These are phyloP conservation scores for Recurvomyces mirabilis DNA, from an alignment of 495 filamentous ascomycete genomes.

Conservation along the genomic window DNA sequence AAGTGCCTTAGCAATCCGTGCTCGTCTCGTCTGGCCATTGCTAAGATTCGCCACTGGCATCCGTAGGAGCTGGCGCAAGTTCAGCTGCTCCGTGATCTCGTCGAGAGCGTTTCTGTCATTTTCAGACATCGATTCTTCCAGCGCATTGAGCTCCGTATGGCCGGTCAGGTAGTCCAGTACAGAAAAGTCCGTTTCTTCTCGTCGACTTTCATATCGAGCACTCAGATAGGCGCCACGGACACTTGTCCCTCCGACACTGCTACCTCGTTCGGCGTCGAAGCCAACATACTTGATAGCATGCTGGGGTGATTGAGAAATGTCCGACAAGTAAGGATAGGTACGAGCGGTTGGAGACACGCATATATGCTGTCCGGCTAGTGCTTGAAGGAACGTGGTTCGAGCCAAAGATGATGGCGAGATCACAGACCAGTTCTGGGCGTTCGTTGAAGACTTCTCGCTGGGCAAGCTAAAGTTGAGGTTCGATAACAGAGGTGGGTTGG, in stretches of 20 bases:
- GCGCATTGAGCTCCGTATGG: conserved; percentile 63
- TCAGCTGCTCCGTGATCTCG: conserved; percentile 54
- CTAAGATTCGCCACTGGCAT: conserved; percentile 81
- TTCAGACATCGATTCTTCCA: conserved; percentile 37
- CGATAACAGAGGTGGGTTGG: conserved; percentile 51
- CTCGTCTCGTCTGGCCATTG: conserved; percentile 82
- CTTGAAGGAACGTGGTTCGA: conserved; percentile 64
- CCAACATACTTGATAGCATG: conserved; percentile 74
- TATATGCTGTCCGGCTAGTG: conserved; percentile 62
- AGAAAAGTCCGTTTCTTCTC: conserved; percentile 80
- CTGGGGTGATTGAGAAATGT: conserved; percentile 46
- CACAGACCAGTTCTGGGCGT: conserved; percentile 57
- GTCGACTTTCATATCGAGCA: conserved; percentile 80
- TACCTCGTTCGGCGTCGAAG: conserved; percentile 46
- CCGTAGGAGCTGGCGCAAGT: conserved; percentile 50
- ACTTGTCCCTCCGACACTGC: conserved; percentile 39
- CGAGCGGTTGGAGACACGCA: conserved; percentile 61
- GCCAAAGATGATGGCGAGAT: conserved; percentile 60
- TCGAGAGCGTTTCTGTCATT: conserved; percentile 40
- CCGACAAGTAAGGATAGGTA: conserved; percentile 62
- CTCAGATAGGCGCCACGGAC: conserved; percentile 68
- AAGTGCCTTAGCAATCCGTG: conserved; percentile 76
- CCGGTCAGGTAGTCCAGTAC: conserved; percentile 67
- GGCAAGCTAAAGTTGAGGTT: conserved; percentile 55
- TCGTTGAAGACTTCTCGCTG: conserved; percentile 28